Percentiles rank a stretch among this genome's conserved stretches.
Evolutionary conservation across 441 rosid genomes (phyloP).

Genomic region (Brassica hybrid): DNA sequence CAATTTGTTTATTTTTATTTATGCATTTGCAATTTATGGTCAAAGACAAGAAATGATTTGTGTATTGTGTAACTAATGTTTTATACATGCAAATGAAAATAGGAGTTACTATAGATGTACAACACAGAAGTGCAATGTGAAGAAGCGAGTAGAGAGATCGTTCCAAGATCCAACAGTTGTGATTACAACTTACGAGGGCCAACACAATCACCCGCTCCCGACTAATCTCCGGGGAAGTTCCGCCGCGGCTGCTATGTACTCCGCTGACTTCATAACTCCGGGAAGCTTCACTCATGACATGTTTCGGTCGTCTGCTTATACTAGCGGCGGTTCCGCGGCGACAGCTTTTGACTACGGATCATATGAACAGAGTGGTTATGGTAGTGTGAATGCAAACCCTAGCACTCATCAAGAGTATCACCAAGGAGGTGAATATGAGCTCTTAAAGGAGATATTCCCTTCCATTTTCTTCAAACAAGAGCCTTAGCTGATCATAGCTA

Average conservation of each 20-base stretch:
- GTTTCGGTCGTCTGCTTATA: conserved; percentile 25
- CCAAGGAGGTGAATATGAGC: conserved; percentile 70
- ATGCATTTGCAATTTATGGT: not conserved
- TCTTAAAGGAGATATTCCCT: conserved; percentile 80
- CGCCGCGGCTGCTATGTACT: conserved; percentile 50
- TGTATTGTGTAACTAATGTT: conserved; percentile 20
- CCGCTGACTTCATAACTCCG: conserved; percentile 34
- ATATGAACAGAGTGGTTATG: conserved; percentile 24
- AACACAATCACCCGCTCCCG: conserved; percentile 76
- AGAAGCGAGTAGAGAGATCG: conserved; percentile 91
- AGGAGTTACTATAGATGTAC: conserved; percentile 96
- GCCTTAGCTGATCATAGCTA: conserved; percentile 48
- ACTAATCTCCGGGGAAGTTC: conserved; percentile 67
- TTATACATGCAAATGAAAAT: conserved; percentile 13
- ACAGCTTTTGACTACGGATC: not conserved
- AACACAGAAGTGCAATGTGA: conserved; percentile 71
- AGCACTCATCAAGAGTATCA: conserved; percentile 46
- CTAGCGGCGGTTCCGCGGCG: conserved; percentile 18
- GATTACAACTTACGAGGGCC: conserved; percentile 73
- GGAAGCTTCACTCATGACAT: conserved; percentile 50
- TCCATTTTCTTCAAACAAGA: conserved; percentile 71
- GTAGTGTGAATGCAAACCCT: conserved; percentile 42
- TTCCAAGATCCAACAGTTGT: conserved; percentile 63
- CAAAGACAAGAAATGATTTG: not conserved
- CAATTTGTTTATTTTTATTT: not conserved